Percentiles rank a stretch among this genome's conserved stretches.
These are phyloP conservation scores for Fusarium concolor DNA, from an alignment of 2,329 filamentous ascomycete species.

Conservation along the genomic window DNA sequence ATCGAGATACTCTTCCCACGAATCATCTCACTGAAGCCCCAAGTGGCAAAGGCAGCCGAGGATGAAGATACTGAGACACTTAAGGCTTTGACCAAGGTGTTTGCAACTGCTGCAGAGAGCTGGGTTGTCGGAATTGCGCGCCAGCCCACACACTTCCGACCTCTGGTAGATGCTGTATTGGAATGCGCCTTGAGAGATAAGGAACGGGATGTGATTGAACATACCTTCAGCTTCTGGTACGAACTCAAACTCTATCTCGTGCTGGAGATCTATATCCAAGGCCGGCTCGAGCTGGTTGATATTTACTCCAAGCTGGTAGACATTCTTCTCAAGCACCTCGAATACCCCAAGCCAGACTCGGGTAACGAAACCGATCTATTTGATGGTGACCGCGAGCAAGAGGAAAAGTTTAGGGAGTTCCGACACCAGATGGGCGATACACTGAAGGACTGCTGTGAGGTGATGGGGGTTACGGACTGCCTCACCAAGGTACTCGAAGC, in stretches of 20 bases:
- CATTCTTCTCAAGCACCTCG: constrained; percentile 88
- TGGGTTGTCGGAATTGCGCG: constrained; percentile 95
- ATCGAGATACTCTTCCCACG: constrained; percentile 87
- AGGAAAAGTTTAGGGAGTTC: constrained; percentile 97
- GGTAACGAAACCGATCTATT: constrained; percentile 86
- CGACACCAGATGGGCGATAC: constrained; percentile 98
- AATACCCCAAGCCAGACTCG: constrained; percentile 83
- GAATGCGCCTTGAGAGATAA: constrained; percentile 90
- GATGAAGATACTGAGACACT: constrained; percentile 87
- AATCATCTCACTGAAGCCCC: constrained; percentile 79
- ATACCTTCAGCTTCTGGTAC: constrained; percentile 98
- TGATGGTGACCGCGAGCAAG: constrained; percentile 92
- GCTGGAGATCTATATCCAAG: constrained; percentile 87
- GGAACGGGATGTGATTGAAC: constrained; percentile 89
- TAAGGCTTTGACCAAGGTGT: constrained; percentile 89
- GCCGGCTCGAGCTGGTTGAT: constrained; percentile 80
- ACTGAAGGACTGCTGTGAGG: constrained; percentile 95
- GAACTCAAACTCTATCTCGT: constrained; percentile 97
- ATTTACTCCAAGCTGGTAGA: constrained; percentile 92
- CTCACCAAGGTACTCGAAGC: constrained; percentile 87
- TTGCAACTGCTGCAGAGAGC: constrained; percentile 91
- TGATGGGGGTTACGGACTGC: constrained; percentile 93
- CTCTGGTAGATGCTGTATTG: constrained; percentile 89
- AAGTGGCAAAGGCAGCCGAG: constrained; percentile 78
- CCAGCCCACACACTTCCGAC: constrained; percentile 82